phyloP scores from a whole-genome alignment of 1,284 basidiomycete species.

The Sphagnurus paluster region DNA sequence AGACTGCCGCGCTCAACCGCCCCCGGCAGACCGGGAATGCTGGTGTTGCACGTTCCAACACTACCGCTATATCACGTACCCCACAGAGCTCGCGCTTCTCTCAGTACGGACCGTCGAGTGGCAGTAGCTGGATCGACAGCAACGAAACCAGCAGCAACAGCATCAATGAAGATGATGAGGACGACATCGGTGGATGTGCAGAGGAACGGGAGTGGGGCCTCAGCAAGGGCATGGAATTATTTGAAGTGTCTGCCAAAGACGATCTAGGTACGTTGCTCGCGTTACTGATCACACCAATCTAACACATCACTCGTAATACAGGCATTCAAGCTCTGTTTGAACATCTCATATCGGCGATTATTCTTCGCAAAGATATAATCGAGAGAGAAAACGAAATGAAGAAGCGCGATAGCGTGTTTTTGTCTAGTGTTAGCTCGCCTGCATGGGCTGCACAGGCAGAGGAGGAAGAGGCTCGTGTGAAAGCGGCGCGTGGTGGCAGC shows the following conservation, averaged over 20 bases:
- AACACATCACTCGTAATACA: constrained; percentile 28
- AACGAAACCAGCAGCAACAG: constrained; percentile 64
- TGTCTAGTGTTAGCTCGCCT: constrained; percentile 60
- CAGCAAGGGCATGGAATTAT: constrained; percentile 77
- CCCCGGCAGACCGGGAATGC: constrained; percentile 37
- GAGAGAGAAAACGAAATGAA: constrained; percentile 76
- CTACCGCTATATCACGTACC: constrained; percentile 42
- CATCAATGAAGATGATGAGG: constrained; percentile 65
- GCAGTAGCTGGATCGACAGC: constrained; percentile 51
- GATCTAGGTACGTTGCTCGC: constrained; percentile 58
- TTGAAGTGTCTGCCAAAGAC: constrained; percentile 86
- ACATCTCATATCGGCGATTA: constrained; percentile 74
- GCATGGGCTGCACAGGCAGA: constrained; percentile 79
- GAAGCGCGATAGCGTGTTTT: constrained; percentile 77
- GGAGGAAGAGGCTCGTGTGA: constrained; percentile 74
- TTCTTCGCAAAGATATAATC: constrained; percentile 72
- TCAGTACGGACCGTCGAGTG: constrained; percentile 47
- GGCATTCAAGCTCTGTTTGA: constrained; percentile 78
- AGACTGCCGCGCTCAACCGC: constrained; percentile 41
- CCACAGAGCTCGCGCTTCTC: constrained; percentile 57
- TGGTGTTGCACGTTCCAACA: constrained; percentile 44
- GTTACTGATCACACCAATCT: constrained; percentile 11
- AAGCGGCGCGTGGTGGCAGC: constrained; percentile 52
- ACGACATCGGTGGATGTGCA: constrained; percentile 45
- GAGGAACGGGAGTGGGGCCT: constrained; percentile 74